Conservation (phyloP, 768 basidiomycete genomes). For the Boletus barrowsii region DNA sequence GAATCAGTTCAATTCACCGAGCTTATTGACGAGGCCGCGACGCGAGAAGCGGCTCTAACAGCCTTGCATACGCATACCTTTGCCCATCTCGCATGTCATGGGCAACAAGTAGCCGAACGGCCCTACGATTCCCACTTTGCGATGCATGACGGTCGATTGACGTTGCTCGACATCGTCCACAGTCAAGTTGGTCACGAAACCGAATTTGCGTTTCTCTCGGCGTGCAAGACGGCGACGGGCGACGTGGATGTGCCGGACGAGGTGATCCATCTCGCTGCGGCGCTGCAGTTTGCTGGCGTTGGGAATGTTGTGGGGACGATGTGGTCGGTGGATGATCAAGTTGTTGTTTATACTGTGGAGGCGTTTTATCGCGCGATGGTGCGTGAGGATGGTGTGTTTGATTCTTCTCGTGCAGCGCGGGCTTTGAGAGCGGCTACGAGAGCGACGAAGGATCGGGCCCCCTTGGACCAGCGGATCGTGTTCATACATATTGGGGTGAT, state of each 20-base stretch:
- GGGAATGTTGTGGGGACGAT: constrained; percentile 30
- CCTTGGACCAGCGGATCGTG: constrained; percentile 20
- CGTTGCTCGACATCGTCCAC: constrained; percentile 23
- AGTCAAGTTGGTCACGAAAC: constrained; percentile 5
- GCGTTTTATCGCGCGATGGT: constrained; percentile 22
- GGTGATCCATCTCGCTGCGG: constrained; percentile 31
- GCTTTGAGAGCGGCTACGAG: constrained; percentile 15
- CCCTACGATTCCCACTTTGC: constrained; percentile 23
- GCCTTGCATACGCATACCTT: constrained; percentile 16
- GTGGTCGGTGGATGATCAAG: constrained; percentile 28
- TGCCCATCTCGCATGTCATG: constrained; percentile 31
- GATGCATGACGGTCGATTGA: constrained; percentile 17
- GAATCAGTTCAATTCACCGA: constrained; percentile 5
- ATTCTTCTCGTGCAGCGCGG: constrained; percentile 14
- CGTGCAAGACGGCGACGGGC: constrained; percentile 29
- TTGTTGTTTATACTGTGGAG: constrained; percentile 10
- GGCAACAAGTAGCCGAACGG: constrained; percentile 4
- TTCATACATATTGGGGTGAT: constrained; percentile 24
- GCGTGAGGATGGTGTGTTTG: constrained; percentile 10
- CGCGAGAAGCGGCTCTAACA: constrained; percentile 3
- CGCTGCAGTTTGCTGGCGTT: constrained; percentile 28
- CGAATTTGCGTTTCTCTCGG: constrained; percentile 32
- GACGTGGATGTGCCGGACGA: constrained; percentile 24
- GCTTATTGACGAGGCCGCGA: constrained; percentile 14
- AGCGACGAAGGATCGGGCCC: constrained; percentile 7